Base-by-base conservation (phyloP, 1,284 basidiomycete genomes). In the Puccinia hordei region DNA sequence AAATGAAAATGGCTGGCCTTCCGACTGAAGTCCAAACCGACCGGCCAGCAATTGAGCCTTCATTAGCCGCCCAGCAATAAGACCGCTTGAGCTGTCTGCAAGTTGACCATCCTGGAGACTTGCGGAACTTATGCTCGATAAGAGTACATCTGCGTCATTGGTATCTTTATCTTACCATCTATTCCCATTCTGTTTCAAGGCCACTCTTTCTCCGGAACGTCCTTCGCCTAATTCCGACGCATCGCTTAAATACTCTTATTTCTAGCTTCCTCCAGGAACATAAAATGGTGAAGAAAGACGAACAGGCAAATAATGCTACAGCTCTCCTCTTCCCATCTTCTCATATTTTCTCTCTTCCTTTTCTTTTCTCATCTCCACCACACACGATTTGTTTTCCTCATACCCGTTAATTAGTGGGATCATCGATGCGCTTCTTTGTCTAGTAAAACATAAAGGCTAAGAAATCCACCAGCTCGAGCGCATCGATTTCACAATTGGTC, bases 1-100 rank as follows among this genome's bases (percentile, higher is more conserved):
- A 92, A 86, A 92, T 93, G 91, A 84, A 83, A 61, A 81, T 85
- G 27, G 85, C 85, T 1, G 85, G 85, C 5, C 73, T 85, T 30
- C 68, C 68, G 30, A 71, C 68, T 27, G 68, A 71, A 71, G 63
- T 66, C 19, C 63, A 41, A 46, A 41, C 63, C 63, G 63, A 66
- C 41, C 63, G 63, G 22, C 63, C 63, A 44, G 63, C 63, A 41
- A 66, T 66, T 44, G 63, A 66, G 41, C 63, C 63, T 8, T 66
- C 63, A 22, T 66, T 66, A 46, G 63, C 63, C 24, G 63, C 63
- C 44, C 63, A 41, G 12, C 38, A 66, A 46, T 66, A 66, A n/a
- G 17, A 13, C 63, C 12, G 8, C 10, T 8, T 41, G 41, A n/a
- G 57, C 8, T 2, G 22, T 44, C 17, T 2, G 33, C 38, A 10